These are phyloP conservation scores for Mrakia blollopis DNA, from an alignment of 768 basidiomycete genomes.

Conservation along the genomic window DNA sequence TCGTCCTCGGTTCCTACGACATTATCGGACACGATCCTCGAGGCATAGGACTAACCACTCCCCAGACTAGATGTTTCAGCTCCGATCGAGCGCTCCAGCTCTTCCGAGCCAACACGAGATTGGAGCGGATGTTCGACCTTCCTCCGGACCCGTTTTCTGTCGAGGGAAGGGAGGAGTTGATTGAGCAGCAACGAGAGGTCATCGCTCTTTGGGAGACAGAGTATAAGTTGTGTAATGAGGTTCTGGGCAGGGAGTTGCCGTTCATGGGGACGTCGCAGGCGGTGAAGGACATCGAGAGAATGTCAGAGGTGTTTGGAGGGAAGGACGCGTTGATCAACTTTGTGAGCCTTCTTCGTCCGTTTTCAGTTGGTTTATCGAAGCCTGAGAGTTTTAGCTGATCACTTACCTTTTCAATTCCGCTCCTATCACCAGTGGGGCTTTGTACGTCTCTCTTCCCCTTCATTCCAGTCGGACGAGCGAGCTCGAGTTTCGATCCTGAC, in stretches of 20 bases:
- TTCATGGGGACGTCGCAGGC: neutral
- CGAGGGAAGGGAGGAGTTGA: neutral
- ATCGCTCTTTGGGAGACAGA: neutral
- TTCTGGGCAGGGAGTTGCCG: neutral
- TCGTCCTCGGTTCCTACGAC: neutral
- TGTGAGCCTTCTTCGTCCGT: too few relatives aligned
- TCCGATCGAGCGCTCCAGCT: neutral
- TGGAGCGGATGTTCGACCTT: slow-evolving; percentile 1
- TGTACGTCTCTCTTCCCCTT: neutral
- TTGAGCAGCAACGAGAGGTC: neutral
- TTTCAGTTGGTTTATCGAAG: too few relatives aligned
- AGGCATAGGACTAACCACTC: neutral
- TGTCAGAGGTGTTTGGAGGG: neutral
- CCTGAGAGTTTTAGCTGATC: too few relatives aligned
- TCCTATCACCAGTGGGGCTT: neutral
- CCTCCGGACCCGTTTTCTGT: neutral
- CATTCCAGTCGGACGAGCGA: neutral
- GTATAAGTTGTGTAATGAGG: neutral
- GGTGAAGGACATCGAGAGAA: neutral
- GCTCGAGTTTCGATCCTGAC: neutral
- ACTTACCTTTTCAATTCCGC: too few relatives aligned
- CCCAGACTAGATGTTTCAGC: neutral
- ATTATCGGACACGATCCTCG: neutral
- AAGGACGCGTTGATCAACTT: slow-evolving; percentile 1
- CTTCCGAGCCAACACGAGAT: neutral